These are phyloP conservation scores for Phytopythium ostracodes DNA, from an alignment of 352 stramenopile genomes.

Conservation along the genomic window DNA sequence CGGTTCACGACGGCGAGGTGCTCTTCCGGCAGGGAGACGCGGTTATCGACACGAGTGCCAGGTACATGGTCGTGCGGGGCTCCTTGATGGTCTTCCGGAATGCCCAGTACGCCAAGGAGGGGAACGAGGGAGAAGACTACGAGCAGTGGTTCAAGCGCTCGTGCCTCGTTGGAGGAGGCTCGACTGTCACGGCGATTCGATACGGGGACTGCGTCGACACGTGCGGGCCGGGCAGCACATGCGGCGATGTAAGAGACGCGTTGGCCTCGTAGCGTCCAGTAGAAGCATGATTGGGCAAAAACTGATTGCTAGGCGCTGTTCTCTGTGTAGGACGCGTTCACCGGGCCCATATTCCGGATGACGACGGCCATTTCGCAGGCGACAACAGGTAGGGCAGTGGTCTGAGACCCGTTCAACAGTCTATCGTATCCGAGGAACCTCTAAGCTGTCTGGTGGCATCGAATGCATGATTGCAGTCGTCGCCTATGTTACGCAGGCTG, in stretches of 20 bases:
- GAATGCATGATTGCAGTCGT: slow-evolving; percentile 13
- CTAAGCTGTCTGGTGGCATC: background rate
- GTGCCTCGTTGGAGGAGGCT: slow-evolving; percentile 2
- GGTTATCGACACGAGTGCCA: slow-evolving; percentile 30
- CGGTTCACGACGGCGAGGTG: slow-evolving; percentile 36
- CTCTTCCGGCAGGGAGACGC: slow-evolving; percentile 35
- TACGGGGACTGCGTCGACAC: slow-evolving; percentile 37
- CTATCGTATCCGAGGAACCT: background rate
- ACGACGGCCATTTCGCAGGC: slow-evolving; percentile 34
- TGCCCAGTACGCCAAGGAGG: slow-evolving; percentile 10
- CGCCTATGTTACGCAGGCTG: slow-evolving; percentile 29
- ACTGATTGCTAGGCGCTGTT: background rate
- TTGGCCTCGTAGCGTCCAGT: background rate
- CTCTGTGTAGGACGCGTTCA: slow-evolving; percentile 26
- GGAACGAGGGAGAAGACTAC: slow-evolving; percentile 26
- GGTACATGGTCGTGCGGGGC: slow-evolving; percentile 37
- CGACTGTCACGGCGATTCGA: slow-evolving; percentile 13
- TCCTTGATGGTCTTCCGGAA: slow-evolving; percentile 42
- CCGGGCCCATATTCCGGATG: slow-evolving; percentile 26
- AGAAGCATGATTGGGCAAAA: too few species aligned
- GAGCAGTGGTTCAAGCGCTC: slow-evolving; percentile 19
- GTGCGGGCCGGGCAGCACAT: slow-evolving; percentile 28
- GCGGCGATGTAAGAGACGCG: slow-evolving; percentile 33
- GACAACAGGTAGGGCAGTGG: slow-evolving; percentile 25
- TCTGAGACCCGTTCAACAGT: too few species aligned